phyloP scores from a whole-genome alignment of 2,329 filamentous ascomycete species.

The Fusarium chaquense region DNA sequence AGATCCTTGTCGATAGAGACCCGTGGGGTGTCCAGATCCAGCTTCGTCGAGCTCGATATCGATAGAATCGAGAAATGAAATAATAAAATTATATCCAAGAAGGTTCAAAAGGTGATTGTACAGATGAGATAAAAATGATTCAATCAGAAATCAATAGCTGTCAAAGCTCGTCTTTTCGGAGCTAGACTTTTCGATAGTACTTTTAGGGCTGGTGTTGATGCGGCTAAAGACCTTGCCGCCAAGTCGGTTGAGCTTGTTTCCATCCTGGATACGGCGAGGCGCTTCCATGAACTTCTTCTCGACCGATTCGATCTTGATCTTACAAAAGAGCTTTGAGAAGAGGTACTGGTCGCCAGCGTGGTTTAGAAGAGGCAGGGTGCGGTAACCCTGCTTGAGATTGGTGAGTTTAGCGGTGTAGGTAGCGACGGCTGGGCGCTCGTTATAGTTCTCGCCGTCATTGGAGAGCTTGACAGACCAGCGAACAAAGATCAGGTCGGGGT shows the following conservation, averaged over 20 bases:
- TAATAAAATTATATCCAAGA: conserved; percentile 45
- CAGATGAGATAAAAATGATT: conserved; percentile 33
- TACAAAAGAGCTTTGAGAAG: conserved; percentile 94
- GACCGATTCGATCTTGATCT: conserved; percentile 75
- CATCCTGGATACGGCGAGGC: conserved; percentile 55
- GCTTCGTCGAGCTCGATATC: conserved; percentile 30
- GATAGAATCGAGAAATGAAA: conserved; percentile 39
- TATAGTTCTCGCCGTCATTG: conserved; percentile 77
- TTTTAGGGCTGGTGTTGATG: conserved; percentile 63
- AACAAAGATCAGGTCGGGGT: conserved; percentile 92
- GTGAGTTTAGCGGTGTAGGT: conserved; percentile 93
- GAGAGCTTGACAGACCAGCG: conserved; percentile 93
- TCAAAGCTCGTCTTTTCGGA: conserved; percentile 63
- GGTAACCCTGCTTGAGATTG: conserved; percentile 91
- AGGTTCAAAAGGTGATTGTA: conserved; percentile 38
- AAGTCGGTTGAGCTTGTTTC: conserved; percentile 68
- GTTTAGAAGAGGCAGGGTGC: conserved; percentile 90
- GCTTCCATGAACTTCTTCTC: conserved; percentile 69
- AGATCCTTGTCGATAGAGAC: conserved; percentile 34
- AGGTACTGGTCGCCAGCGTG: conserved; percentile 91
- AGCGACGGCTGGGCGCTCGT: conserved; percentile 73
- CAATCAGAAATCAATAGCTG: conserved; percentile 49
- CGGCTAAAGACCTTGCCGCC: conserved; percentile 70
- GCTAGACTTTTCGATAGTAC: conserved; percentile 65
- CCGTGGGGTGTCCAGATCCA: conserved; percentile 16